phyloP scores from a whole-genome alignment of 106 monocot species.

The Amphibolis antarctica region DNA sequence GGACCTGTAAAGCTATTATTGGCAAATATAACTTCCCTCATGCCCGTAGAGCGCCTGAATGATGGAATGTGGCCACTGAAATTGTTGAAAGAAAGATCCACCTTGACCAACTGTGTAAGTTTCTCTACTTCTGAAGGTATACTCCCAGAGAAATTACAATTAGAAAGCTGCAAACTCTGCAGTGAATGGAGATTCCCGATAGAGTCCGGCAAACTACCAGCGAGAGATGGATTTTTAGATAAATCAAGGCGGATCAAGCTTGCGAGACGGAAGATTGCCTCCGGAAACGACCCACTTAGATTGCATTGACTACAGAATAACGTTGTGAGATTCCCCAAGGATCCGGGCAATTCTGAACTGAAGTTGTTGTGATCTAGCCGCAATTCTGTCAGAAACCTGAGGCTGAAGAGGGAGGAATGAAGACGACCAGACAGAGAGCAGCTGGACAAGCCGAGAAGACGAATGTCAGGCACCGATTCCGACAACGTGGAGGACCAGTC shows the following conservation, averaged over 20 bases:
- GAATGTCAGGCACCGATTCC: constrained; percentile 21
- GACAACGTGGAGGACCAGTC: constrained; percentile 25
- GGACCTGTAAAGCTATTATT: constrained; percentile 38
- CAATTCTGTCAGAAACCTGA: constrained; percentile 19
- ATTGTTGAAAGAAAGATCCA: constrained; percentile 53
- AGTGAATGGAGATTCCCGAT: constrained; percentile 39
- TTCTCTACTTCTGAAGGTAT: constrained; percentile 40
- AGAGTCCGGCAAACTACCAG: constrained; percentile 33
- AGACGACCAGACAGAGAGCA: constrained; percentile 44
- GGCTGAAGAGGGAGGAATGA: constrained; percentile 16
- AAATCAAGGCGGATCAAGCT: constrained; percentile 34
- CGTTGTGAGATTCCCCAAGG: constrained; percentile 31
- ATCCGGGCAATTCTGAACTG: constrained; percentile 21
- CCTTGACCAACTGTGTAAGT: constrained; percentile 22
- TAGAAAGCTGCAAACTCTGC: constrained; percentile 23
- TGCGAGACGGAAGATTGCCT: constrained; percentile 18
- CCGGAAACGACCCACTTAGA: constrained; percentile 38
- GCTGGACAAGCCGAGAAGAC: constrained; percentile 27
- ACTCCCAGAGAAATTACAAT: constrained; percentile 29
- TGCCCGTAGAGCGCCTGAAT: constrained; percentile 5
- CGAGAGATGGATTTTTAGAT: constrained; percentile 36
- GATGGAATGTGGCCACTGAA: constrained; percentile 40
- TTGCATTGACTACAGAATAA: constrained; percentile 26
- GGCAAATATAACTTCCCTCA: constrained; percentile 21
- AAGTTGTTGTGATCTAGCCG: constrained; percentile 33